Evolutionary conservation across 768 basidiomycete genomes (phyloP).

Genomic region (Mycena haematopus): DNA sequence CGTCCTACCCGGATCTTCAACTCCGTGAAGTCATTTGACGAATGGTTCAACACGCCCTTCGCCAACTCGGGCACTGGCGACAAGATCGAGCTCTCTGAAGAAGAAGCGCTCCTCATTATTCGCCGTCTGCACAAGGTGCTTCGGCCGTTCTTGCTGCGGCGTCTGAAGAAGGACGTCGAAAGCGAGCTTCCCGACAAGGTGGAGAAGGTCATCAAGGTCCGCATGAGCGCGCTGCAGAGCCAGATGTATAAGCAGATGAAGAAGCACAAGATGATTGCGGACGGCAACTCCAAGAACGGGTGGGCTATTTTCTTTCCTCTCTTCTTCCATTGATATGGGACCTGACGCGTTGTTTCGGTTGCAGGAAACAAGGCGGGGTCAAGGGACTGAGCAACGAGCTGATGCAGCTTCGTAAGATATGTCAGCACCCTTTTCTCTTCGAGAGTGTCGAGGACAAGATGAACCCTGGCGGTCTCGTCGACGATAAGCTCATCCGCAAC

Average conservation of each 20-base stretch:
- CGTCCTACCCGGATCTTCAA: conserved; percentile 96
- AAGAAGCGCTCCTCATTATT: conserved; percentile 97
- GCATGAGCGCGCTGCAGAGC: conserved; percentile 91
- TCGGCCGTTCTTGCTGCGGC: conserved; percentile 89
- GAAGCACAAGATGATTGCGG: conserved; percentile 96
- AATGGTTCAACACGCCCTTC: conserved; percentile 99
- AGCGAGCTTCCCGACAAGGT: conserved; percentile 95
- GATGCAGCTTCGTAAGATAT: conserved; percentile 98
- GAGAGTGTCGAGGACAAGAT: conserved; percentile 95
- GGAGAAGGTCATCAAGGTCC: conserved; percentile 96
- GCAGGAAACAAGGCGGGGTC: conserved; percentile 76
- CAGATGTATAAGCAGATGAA: conserved; percentile 98
- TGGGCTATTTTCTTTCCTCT: conserved; percentile 41
- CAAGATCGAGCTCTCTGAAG: conserved; percentile 99
- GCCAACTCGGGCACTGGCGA: conserved; percentile 98
- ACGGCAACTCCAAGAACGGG: conserved; percentile 80
- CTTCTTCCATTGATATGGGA: not conserved
- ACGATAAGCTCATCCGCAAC: conserved; percentile 84
- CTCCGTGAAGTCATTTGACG: conserved; percentile 98
- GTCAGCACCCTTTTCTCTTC: conserved; percentile 97
- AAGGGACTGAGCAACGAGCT: conserved; percentile 93
- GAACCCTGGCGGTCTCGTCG: conserved; percentile 80
- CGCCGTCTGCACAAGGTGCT: conserved; percentile 96
- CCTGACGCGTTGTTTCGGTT: conserved; percentile 12
- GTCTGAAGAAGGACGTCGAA: conserved; percentile 97